Conservation (phyloP, 805 yeast species). For the Grigorovia humatica region DNA sequence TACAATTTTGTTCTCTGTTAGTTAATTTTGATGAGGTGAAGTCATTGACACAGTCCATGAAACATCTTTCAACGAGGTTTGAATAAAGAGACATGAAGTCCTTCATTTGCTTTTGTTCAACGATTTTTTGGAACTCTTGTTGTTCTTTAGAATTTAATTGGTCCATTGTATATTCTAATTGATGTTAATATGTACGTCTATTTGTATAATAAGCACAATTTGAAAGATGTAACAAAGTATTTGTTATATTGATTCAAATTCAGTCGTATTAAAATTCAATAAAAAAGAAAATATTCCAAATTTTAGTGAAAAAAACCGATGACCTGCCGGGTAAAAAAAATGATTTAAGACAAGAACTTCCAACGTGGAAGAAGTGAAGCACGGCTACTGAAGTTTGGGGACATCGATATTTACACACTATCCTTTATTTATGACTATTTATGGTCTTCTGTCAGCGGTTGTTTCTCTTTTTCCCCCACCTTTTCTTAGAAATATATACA, state of each 20-base stretch:
- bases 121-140: slow-evolving; percentile 89
- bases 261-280: too few species aligned
- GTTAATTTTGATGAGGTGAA: slow-evolving; percentile 88
- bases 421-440: background rate
- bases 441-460: too few species aligned
- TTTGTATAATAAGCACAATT: too few species aligned
- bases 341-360: too few species aligned
- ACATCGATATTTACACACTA: background rate
- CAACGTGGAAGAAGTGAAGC: too few species aligned
- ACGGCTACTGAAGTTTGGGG: too few species aligned
- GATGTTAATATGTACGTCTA: too few species aligned
- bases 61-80: slow-evolving; percentile 91
- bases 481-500: too few species aligned
- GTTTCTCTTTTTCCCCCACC: too few species aligned
- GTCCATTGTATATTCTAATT: slow-evolving; percentile 48
- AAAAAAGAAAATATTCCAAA: too few species aligned
- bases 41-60: slow-evolving; percentile 95
- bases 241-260: too few species aligned
- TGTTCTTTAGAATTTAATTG: slow-evolving; percentile 92
- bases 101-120: slow-evolving; percentile 96
- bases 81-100: slow-evolving; percentile 97
- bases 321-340: background rate
- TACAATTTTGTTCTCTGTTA: slow-evolving; percentile 74
- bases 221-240: background rate
- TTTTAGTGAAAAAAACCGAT: background rate